Conservation (phyloP, 2,329 filamentous ascomycete genomes). For the Cytospora piceae region DNA sequence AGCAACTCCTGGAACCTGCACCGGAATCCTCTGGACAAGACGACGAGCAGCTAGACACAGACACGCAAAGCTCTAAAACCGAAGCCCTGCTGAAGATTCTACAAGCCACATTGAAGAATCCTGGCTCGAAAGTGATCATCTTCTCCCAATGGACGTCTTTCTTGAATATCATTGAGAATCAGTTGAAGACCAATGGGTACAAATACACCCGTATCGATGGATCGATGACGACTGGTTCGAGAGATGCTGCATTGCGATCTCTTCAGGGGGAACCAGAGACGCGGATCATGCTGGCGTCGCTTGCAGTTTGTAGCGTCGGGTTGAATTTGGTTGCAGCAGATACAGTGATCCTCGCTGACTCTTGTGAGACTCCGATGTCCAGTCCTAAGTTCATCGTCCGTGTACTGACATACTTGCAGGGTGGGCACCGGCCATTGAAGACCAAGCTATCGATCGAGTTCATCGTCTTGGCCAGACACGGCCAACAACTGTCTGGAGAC, state of each 20-base stretch:
- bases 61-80: constrained; percentile 79
- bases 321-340: constrained; percentile 86
- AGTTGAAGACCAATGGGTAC: constrained; percentile 64
- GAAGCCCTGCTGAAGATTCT: constrained; percentile 78
- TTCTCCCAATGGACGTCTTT: constrained; percentile 82
- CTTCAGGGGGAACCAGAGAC: constrained; percentile 70
- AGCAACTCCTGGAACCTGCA: constrained; percentile 66
- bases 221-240: constrained; percentile 69
- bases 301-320: constrained; percentile 82
- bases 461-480: constrained; percentile 83
- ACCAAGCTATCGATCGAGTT: constrained; percentile 87
- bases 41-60: constrained; percentile 59
- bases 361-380: constrained; percentile 52
- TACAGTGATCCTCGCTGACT: constrained; percentile 81
- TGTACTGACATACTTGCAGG: constrained; percentile 41
- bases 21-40: constrained; percentile 54
- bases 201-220: constrained; percentile 78
- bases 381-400: not conserved
- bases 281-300: constrained; percentile 78
- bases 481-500: constrained; percentile 76
- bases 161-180: constrained; percentile 70
- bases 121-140: constrained; percentile 69
- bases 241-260: constrained; percentile 72
- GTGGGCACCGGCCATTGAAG: constrained; percentile 93
- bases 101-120: constrained; percentile 66